phyloP scores from a whole-genome alignment of 805 yeast species.

The Metschnikowia continentalis region DNA sequence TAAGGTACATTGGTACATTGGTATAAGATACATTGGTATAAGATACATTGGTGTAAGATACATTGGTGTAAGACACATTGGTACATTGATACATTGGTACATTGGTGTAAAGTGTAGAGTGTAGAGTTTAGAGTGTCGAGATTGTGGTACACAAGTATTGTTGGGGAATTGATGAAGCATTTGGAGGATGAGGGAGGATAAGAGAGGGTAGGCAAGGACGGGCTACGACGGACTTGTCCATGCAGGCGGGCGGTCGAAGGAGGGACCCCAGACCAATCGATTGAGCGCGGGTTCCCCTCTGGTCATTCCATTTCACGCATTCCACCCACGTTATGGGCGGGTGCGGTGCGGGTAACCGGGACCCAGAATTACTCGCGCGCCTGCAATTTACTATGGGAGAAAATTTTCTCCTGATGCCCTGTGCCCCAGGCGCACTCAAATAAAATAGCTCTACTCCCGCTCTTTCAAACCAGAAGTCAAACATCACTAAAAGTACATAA shows the following conservation, averaged over 20 bases:
- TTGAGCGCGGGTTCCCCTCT: conserved; percentile 3
- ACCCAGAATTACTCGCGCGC: conserved; percentile 13
- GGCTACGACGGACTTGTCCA: neutral
- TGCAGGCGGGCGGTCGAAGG: neutral
- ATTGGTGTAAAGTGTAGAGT: too few relatives aligned
- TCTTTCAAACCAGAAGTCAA: conserved; percentile 23
- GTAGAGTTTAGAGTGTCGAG: too few relatives aligned
- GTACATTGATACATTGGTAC: too few relatives aligned
- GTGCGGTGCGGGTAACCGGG: conserved; percentile 18
- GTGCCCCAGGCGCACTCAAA: conserved; percentile 18
- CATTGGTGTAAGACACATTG: too few relatives aligned
- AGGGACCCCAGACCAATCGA: conserved; percentile 1
- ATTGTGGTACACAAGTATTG: too few relatives aligned
- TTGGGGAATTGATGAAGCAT: too few relatives aligned
- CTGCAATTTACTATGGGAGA: conserved; percentile 14
- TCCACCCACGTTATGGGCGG: neutral
- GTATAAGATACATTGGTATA: too few relatives aligned
- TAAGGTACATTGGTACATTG: too few relatives aligned
- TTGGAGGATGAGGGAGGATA: neutral
- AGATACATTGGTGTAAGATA: too few relatives aligned
- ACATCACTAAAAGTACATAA: conserved; percentile 27
- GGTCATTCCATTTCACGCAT: neutral
- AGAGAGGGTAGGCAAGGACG: neutral
- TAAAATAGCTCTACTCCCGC: conserved; percentile 18
- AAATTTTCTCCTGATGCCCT: conserved; percentile 22